Conservation (phyloP, 176 grass and related monocot genomes). For the Oropetium thomaeum region DNA sequence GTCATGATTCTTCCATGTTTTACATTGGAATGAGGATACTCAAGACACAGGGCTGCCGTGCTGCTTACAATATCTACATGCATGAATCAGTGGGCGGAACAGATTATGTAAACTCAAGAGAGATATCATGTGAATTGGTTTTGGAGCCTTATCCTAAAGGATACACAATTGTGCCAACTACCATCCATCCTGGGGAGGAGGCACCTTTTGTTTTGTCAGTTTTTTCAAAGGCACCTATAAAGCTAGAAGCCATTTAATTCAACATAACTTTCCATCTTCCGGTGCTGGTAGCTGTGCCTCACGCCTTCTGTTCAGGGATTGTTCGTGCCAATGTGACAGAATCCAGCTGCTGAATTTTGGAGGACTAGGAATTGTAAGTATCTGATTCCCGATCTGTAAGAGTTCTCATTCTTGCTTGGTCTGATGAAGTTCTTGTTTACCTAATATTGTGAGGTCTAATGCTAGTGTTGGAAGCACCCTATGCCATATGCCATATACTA, state of each 20-base stretch:
- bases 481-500: not conserved
- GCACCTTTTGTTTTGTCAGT: conserved; percentile 98
- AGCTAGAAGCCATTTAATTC: conserved; percentile 80
- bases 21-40: conserved; percentile 99
- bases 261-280: conserved; percentile 19
- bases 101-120: conserved; percentile 97
- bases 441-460: not conserved
- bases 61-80: conserved; percentile 99
- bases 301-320: conserved; percentile 24
- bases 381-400: not conserved
- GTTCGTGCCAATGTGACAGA: conserved; percentile 12
- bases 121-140: conserved; percentile 95
- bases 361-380: conserved; percentile 27
- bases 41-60: conserved; percentile 83
- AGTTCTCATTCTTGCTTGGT: not conserved
- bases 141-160: conserved; percentile 96
- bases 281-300: conserved; percentile 19
- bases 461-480: not conserved
- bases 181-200: conserved; percentile 97
- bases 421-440: not conserved
- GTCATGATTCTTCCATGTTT: conserved; percentile 94
- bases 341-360: conserved; percentile 32
- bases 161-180: conserved; percentile 98
- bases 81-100: conserved; percentile 96
- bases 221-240: conserved; percentile 97